These are phyloP conservation scores for Backusella sp. DNA, from an alignment of 192 early-diverging fungal species.

Conservation along the genomic window DNA sequence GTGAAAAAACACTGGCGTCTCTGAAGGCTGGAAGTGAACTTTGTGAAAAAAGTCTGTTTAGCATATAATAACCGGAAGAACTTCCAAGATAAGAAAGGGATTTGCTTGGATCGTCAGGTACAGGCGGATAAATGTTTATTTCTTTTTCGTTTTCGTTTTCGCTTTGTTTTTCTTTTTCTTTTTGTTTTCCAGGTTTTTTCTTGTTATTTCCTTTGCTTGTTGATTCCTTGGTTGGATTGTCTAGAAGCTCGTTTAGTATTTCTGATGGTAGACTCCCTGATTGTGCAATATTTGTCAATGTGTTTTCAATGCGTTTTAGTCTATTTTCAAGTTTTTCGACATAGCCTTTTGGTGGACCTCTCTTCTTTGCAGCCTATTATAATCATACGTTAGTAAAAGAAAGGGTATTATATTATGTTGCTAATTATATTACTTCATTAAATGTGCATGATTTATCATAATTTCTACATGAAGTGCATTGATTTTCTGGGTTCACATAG, in stretches of 20 bases:
- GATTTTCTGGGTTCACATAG: not conserved
- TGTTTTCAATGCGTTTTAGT: constrained; percentile 24
- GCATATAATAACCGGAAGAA: constrained; percentile 26
- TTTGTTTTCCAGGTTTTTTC: not conserved
- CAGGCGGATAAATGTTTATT: not conserved
- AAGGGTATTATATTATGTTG: not conserved
- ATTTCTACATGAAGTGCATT: constrained; percentile 21
- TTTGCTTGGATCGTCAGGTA: not conserved
- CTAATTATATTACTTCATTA: constrained; percentile 16
- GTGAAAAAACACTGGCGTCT: not conserved
- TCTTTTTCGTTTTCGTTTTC: not conserved
- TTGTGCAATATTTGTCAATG: constrained; percentile 19
- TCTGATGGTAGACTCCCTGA: constrained; percentile 17
- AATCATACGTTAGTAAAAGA: not conserved
- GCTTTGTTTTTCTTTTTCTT: not conserved
- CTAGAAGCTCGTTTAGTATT: not conserved
- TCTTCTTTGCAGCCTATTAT: constrained; percentile 26
- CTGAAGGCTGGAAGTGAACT: not conserved
- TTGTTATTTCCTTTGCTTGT: not conserved
- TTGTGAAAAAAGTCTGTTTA: constrained; percentile 9
- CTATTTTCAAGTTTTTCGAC: constrained; percentile 28
- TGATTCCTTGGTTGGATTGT: not conserved
- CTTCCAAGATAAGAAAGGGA: constrained; percentile 15
- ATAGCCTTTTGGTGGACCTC: constrained; percentile 34
- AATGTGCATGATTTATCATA: constrained; percentile 27